Percentiles rank a stretch among this genome's conserved stretches.
Conservation (phyloP, 148 eudicot species). For the Vaccinium macrocarpon region DNA sequence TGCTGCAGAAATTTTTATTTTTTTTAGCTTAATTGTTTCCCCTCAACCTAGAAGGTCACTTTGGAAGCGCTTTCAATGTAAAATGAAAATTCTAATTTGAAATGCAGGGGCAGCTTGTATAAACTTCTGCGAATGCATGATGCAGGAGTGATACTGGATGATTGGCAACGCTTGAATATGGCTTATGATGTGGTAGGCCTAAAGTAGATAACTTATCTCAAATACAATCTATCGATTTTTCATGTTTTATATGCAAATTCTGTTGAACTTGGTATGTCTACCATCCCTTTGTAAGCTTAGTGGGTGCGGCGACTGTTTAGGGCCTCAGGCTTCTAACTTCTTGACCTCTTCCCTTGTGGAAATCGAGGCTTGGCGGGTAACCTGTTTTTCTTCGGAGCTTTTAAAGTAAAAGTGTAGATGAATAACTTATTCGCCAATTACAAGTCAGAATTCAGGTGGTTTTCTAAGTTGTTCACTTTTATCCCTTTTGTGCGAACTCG, state of each 20-base stretch:
- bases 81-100: constrained; percentile 3
- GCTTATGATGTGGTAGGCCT: constrained; percentile 86
- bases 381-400: neutral
- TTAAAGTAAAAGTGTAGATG: neutral
- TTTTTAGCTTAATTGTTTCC: neutral
- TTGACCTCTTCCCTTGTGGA: neutral
- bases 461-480: neutral
- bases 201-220: neutral
- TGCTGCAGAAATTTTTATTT: neutral
- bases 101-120: constrained; percentile 66
- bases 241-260: neutral
- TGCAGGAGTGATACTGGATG: constrained; percentile 59
- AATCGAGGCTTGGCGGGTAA: neutral
- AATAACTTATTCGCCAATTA: neutral
- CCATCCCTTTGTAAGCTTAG: neutral
- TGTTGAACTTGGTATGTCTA: neutral
- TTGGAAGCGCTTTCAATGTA: neutral
- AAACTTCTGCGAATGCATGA: constrained; percentile 68
- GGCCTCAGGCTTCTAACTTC: neutral
- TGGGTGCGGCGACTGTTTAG: neutral
- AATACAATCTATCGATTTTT: neutral
- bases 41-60: neutral
- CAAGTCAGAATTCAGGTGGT: neutral
- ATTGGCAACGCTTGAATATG: constrained; percentile 78
- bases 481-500: neutral